Percentiles rank a stretch among this genome's conserved stretches.
These are phyloP conservation scores for Endotrypanum monterogeii DNA, from an alignment of 208 protist genomes.

Conservation along the genomic window DNA sequence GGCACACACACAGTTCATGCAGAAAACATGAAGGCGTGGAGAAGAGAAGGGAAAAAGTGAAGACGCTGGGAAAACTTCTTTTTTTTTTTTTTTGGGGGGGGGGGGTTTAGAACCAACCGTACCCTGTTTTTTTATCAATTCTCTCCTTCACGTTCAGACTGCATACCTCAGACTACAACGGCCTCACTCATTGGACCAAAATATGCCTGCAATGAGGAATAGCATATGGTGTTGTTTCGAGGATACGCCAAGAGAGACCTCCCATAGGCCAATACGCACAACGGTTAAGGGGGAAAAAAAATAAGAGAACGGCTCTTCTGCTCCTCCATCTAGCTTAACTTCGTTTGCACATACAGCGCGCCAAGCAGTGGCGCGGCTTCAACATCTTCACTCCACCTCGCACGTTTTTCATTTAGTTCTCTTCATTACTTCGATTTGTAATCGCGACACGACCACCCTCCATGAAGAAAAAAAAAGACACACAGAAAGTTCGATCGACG, in stretches of 20 bases:
- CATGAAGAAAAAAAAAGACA: constrained; percentile 9
- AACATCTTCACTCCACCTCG: neutral
- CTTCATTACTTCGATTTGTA: neutral
- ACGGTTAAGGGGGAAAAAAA: neutral
- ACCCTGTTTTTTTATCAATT: neutral
- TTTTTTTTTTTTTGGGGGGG: too few species aligned
- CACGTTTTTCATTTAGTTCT: neutral
- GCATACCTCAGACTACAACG: neutral
- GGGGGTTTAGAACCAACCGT: too few species aligned
- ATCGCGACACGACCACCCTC: neutral
- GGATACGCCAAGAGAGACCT: neutral
- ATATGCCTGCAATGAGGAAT: neutral
- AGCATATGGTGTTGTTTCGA: neutral
- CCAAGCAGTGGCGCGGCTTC: neutral
- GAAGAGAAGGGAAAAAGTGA: neutral
- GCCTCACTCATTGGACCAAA: neutral
- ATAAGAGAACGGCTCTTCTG: neutral
- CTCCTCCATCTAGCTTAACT: neutral
- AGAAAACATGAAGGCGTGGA: too few species aligned
- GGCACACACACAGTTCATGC: neutral
- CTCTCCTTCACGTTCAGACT: too few species aligned
- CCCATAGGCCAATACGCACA: neutral
- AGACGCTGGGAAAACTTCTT: neutral
- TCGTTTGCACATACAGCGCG: neutral
- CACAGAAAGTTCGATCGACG: neutral